These are phyloP conservation scores for Quercus bicolor DNA, from an alignment of 306 rosid genomes.

Conservation along the genomic window DNA sequence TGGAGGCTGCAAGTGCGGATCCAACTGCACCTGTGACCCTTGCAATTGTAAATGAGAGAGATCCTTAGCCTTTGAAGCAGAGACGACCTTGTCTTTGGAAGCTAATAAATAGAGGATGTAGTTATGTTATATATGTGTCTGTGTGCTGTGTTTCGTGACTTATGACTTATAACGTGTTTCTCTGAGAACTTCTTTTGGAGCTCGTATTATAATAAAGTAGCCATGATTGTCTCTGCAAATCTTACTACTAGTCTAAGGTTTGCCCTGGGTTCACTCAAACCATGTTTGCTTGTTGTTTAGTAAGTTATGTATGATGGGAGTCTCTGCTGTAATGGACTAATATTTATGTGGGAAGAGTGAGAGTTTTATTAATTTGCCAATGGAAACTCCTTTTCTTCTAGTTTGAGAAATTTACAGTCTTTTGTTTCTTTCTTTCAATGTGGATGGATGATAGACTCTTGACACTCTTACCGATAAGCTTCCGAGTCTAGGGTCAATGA, in stretches of 20 bases:
- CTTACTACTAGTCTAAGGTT: slow-evolving; percentile 17
- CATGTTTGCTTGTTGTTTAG: slow-evolving; percentile 17
- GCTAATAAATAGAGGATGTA: slow-evolving; percentile 6
- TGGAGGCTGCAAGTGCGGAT: slow-evolving; percentile 76
- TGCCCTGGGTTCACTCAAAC: slow-evolving; percentile 2
- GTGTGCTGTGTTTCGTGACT: not conserved
- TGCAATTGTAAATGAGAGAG: slow-evolving; percentile 55
- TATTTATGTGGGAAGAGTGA: not conserved
- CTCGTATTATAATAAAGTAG: slow-evolving; percentile 35
- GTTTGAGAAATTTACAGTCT: not conserved
- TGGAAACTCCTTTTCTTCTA: not conserved
- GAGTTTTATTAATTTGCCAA: not conserved
- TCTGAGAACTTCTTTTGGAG: not conserved
- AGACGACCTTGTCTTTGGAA: slow-evolving; percentile 4
- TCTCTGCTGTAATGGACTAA: slow-evolving; percentile 25
- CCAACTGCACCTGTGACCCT: slow-evolving; percentile 69
- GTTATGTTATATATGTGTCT: not conserved
- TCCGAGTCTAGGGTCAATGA: too few species aligned
- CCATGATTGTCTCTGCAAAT: slow-evolving; percentile 12
- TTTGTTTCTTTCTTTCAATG: not conserved
- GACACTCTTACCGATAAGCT: too few species aligned
- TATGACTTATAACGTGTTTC: not conserved
- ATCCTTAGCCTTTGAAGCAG: slow-evolving; percentile 23
- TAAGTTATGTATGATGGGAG: not conserved
- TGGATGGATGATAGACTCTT: too few species aligned